These are phyloP conservation scores for Schwanniomyces sp. DNA, from an alignment of 805 yeast genomes.

Conservation along the genomic window DNA sequence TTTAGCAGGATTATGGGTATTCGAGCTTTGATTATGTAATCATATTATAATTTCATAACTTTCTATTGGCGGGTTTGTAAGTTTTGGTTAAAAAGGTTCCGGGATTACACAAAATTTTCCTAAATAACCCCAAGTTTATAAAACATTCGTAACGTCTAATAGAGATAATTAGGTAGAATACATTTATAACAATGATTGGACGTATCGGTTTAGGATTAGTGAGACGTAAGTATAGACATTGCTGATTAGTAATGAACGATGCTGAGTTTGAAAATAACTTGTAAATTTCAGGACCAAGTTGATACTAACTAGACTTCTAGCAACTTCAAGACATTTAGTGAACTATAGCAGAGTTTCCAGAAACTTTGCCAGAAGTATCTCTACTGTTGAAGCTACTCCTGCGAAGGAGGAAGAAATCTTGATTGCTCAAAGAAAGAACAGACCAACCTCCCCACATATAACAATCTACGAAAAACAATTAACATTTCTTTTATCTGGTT, in stretches of 20 bases:
- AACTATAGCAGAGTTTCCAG: slow-evolving; percentile 7
- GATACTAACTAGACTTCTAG: slow-evolving; percentile 12
- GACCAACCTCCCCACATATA: slow-evolving; percentile 92
- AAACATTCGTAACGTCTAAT: neutral
- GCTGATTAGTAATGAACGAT: neutral
- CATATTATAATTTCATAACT: slow-evolving; percentile 4
- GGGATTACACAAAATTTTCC: slow-evolving; percentile 7
- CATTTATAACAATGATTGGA: slow-evolving; percentile 22
- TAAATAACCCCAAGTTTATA: neutral
- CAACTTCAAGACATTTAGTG: slow-evolving; percentile 13
- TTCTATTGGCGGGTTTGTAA: slow-evolving; percentile 5
- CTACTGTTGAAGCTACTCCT: slow-evolving; percentile 49
- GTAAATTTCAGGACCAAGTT: too few species aligned
- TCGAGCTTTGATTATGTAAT: neutral
- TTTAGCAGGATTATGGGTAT: neutral
- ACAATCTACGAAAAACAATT: slow-evolving; percentile 89
- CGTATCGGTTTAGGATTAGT: slow-evolving; percentile 33
- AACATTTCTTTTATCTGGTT: slow-evolving; percentile 75
- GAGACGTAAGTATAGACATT: slow-evolving; percentile 19
- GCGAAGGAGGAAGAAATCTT: slow-evolving; percentile 69
- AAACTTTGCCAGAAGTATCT: slow-evolving; percentile 17
- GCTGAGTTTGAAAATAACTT: too few species aligned
- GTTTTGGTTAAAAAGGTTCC: neutral
- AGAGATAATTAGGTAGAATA: neutral
- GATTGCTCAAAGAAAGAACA: slow-evolving; percentile 75